phyloP scores from a whole-genome alignment of 1,284 basidiomycete genomes.

The Boletus mariae region DNA sequence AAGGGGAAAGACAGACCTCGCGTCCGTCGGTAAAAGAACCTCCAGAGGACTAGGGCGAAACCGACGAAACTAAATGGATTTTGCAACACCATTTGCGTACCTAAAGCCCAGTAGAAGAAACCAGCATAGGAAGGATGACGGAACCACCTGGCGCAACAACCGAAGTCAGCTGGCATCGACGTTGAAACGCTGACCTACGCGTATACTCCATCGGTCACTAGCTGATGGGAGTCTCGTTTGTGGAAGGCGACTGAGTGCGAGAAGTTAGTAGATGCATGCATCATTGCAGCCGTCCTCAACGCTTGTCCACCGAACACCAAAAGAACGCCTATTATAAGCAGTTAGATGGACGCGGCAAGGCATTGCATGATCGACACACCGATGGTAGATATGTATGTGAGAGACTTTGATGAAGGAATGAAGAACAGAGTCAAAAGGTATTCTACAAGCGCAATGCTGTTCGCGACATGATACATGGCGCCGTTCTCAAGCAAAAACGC shows the following conservation, averaged over 20 bases:
- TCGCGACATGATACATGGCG: slow-evolving; percentile 80
- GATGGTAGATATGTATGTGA: slow-evolving; percentile 49
- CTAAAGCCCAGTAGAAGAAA: slow-evolving; percentile 97
- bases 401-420: slow-evolving; percentile 55
- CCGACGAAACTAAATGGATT: slow-evolving; percentile 76
- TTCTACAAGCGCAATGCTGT: slow-evolving; percentile 76
- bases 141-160: slow-evolving; percentile 57
- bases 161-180: neutral
- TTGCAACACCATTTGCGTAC: slow-evolving; percentile 90
- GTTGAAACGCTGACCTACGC: slow-evolving; percentile 47
- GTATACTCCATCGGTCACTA: slow-evolving; percentile 87
- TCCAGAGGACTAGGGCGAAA: slow-evolving; percentile 68
- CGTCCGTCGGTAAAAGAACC: slow-evolving; percentile 85
- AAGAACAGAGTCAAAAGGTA: slow-evolving; percentile 74
- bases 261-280: slow-evolving; percentile 91
- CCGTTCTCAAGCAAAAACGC: slow-evolving; percentile 96
- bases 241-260: slow-evolving; percentile 80
- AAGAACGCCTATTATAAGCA: slow-evolving; percentile 48
- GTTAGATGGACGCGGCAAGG: neutral
- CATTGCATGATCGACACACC: slow-evolving; percentile 42
- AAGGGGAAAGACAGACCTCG: slow-evolving; percentile 51
- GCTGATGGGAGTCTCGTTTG: slow-evolving; percentile 70
- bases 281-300: slow-evolving; percentile 89
- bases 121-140: slow-evolving; percentile 97
- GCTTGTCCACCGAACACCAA: slow-evolving; percentile 72